Conservation (phyloP, 2,329 filamentous ascomycete genomes). For the Teratosphaeria zuluensis region DNA sequence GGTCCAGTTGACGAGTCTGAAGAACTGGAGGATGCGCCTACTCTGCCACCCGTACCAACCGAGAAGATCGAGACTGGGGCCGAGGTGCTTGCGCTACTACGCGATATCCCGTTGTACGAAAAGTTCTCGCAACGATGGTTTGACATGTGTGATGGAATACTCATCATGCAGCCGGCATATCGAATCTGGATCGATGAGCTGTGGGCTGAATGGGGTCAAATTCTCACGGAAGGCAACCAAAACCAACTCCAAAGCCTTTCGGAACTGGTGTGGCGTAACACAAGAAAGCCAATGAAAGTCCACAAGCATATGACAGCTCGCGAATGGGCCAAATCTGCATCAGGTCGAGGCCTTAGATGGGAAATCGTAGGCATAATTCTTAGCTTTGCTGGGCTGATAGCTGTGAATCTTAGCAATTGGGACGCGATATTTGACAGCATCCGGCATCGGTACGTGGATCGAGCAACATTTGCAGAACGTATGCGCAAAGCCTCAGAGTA, state of each 20-base stretch:
- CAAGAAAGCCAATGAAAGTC: slow-evolving; percentile 26
- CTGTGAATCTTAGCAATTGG: slow-evolving; percentile 25
- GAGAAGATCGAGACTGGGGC: slow-evolving; percentile 25
- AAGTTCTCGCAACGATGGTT: slow-evolving; percentile 22
- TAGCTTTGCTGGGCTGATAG: slow-evolving; percentile 29
- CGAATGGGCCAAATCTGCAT: slow-evolving; percentile 30
- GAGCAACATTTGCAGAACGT: slow-evolving; percentile 40
- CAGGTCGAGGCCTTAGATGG: slow-evolving; percentile 34
- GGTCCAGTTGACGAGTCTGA: slow-evolving; percentile 12
- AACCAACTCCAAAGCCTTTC: slow-evolving; percentile 29
- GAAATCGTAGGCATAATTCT: slow-evolving; percentile 34
- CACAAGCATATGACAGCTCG: slow-evolving; percentile 28
- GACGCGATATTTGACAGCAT: slow-evolving; percentile 28
- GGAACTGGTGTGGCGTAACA: slow-evolving; percentile 34
- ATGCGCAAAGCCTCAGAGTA: slow-evolving; percentile 25
- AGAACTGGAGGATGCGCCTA: slow-evolving; percentile 14
- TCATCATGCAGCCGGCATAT: slow-evolving; percentile 23
- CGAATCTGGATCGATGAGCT: slow-evolving; percentile 25
- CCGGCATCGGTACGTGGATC: slow-evolving; percentile 39
- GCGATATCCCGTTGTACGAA: slow-evolving; percentile 23
- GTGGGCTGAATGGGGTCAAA: slow-evolving; percentile 24
- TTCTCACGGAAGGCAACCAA: slow-evolving; percentile 21
- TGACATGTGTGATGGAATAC: slow-evolving; percentile 26
- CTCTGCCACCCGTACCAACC: slow-evolving; percentile 16
- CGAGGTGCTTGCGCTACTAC: slow-evolving; percentile 22